These are phyloP conservation scores for Umbelopsis ramanniana DNA, from an alignment of 192 early-diverging fungal species.

Conservation along the genomic window DNA sequence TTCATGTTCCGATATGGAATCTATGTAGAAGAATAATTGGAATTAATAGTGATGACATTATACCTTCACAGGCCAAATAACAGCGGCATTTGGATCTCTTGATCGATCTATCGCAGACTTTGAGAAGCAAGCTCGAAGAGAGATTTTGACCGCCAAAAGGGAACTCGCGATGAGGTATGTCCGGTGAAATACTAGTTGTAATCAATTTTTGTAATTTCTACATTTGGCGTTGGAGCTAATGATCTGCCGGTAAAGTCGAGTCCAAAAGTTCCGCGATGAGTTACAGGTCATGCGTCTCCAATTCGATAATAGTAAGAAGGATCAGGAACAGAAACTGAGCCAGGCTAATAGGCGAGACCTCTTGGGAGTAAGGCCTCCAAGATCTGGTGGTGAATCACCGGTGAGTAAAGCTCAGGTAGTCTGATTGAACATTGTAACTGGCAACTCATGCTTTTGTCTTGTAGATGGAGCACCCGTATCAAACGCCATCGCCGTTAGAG, in stretches of 20 bases:
- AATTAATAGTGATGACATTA: not conserved
- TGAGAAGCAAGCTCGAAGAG: constrained; percentile 57
- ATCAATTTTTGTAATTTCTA: no score
- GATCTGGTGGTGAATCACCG: not conserved
- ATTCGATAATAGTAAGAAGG: constrained; percentile 52
- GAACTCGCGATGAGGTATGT: constrained; percentile 58
- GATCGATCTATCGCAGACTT: constrained; percentile 64
- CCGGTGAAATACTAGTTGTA: not conserved
- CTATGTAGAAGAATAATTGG: no score
- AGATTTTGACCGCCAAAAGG: constrained; percentile 57
- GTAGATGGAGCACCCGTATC: constrained; percentile 52
- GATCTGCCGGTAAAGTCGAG: constrained; percentile 41
- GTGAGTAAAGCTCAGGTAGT: constrained; percentile 8
- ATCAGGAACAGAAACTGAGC: constrained; percentile 43
- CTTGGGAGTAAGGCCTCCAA: constrained; percentile 49
- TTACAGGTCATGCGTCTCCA: constrained; percentile 47
- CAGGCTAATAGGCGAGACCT: constrained; percentile 52
- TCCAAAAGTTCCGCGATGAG: constrained; percentile 56
- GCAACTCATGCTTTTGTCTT: not conserved
- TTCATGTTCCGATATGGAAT: no score
- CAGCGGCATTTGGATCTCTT: constrained; percentile 51
- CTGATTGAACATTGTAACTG: not conserved
- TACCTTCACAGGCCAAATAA: constrained; percentile 53
- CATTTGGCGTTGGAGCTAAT: no score
- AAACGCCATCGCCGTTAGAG: constrained; percentile 42